Conservation (phyloP, 108 stramenopile species). For the Skeletonema menzelii region DNA sequence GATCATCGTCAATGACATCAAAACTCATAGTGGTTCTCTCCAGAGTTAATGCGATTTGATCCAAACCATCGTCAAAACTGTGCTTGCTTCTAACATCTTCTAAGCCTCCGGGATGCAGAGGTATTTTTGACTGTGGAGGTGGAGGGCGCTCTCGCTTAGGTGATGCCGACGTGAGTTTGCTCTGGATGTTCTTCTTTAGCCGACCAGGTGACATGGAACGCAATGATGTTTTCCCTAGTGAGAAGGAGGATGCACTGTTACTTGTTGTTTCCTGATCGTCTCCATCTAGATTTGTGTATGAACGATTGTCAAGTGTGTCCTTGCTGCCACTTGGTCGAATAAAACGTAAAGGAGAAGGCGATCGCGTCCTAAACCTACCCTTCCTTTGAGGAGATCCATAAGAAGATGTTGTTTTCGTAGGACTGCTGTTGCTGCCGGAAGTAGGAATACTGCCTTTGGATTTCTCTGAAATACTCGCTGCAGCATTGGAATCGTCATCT, state of each 20-base stretch:
- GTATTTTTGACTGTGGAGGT: neutral
- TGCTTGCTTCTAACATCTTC: neutral
- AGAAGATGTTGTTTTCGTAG: neutral
- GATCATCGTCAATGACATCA: conserved; percentile 5
- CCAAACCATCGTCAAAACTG: conserved; percentile 8
- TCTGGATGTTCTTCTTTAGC: conserved; percentile 23
- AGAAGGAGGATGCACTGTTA: conserved; percentile 3
- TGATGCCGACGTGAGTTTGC: conserved; percentile 9
- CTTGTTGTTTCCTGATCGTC: neutral
- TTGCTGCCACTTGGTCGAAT: neutral
- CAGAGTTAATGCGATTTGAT: conserved; percentile 12
- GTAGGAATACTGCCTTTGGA: neutral
- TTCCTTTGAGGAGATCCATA: neutral
- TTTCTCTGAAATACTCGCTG: neutral
- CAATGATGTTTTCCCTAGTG: conserved; percentile 1
- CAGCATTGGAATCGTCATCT: conserved; percentile 8
- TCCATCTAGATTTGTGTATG: neutral
- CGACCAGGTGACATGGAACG: conserved; percentile 25
- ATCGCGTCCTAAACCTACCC: neutral
- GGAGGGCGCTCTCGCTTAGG: neutral
- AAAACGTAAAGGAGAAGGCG: neutral
- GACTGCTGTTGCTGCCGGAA: conserved; percentile 1
- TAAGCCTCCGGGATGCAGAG: neutral
- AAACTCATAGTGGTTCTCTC: conserved; percentile 40
- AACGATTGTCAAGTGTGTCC: neutral